Base-by-base conservation (phyloP, 768 basidiomycete genomes). In the Leccinum sublutescens region DNA sequence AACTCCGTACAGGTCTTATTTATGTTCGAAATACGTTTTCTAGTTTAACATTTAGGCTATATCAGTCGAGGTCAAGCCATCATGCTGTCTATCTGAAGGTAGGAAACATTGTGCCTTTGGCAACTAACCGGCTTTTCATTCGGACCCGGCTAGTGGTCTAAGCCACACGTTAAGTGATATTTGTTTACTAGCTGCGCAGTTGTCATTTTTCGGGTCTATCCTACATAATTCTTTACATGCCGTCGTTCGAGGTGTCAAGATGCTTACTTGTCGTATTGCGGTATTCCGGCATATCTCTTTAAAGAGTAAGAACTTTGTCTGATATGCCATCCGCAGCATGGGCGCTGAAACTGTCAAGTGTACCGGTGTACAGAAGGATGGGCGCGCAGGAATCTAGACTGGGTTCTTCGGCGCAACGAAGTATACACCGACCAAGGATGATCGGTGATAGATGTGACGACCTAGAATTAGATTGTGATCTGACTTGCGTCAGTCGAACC, bases 181-280 rank as follows among this genome's bases (percentile, higher is more conserved):
- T 40, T 36, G 34, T 36, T 15, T 36, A 33, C 31, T 33, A 36
- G 17, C 17, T n/a, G 51, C n/a, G 56, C 27, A 2, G 48, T 59
- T 9, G 64, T 52, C 4, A 63, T 61, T 40, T 17, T n/a, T 40
- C 4, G n/a, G 8, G 38, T 40, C 38, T 17, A 38, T 38, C 15
- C 36, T 40, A 40, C 38, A 40, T n/a, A 8, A 40, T 15, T 40
- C 17, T 40, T 40, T 40, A 10, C n/a, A n/a, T 40, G n/a, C 40
- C 9, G n/a, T 40, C 17, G 8, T 40, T n/a, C 9, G 10, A 40
- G n/a, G n/a, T 40, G n/a, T n/a, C n/a, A 9, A 2, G 71, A 31
- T 21, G 50, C 29, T 8, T 21, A 33, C 7, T 31, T 29, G 21
- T 36, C 14, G 34, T 68, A 63, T 76, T 14, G 75, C 52, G 45